Percentiles rank a stretch among this genome's conserved stretches.
These are phyloP conservation scores for Effrenium voratum DNA, from an alignment of 73 alveolate genomes.

Conservation along the genomic window DNA sequence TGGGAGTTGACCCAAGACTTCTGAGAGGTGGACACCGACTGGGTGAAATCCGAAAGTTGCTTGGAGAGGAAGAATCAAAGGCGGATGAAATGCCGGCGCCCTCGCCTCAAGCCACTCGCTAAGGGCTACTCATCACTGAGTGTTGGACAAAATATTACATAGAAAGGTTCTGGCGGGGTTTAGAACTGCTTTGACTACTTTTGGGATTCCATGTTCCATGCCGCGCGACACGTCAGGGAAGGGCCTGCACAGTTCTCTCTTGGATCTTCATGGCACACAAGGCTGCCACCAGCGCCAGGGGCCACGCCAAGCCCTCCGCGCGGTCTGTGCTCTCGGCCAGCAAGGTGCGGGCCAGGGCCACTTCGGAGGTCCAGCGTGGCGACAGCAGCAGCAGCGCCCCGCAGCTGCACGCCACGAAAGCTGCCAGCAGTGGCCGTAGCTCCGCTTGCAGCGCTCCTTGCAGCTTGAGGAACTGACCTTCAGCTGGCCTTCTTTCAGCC, in stretches of 20 bases:
- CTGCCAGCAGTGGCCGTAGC: constrained; percentile 27
- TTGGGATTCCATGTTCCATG: no score
- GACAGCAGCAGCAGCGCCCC: constrained; percentile 34
- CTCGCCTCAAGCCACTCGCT: no score
- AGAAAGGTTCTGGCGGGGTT: no score
- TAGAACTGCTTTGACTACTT: no score
- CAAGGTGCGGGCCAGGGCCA: constrained; percentile 57
- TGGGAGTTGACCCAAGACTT: background rate
- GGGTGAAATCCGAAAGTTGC: background rate
- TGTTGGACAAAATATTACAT: no score
- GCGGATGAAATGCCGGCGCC: no score
- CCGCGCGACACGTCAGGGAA: no score
- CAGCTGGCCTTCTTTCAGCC: no score
- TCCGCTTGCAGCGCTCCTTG: constrained; percentile 21
- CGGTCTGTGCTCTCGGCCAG: background rate
- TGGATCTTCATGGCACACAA: background rate
- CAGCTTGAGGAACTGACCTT: no score
- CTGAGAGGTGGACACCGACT: background rate
- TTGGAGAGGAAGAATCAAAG: no score
- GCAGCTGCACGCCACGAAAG: constrained; percentile 21
- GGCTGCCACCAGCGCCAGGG: constrained; percentile 9
- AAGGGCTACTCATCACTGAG: no score
- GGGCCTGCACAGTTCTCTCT: background rate
- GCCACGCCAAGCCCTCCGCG: background rate
- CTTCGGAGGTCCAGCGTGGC: constrained; percentile 76